Evolutionary conservation across 345 rosid genomes (phyloP).

Genomic region (Theobroma cacao): DNA sequence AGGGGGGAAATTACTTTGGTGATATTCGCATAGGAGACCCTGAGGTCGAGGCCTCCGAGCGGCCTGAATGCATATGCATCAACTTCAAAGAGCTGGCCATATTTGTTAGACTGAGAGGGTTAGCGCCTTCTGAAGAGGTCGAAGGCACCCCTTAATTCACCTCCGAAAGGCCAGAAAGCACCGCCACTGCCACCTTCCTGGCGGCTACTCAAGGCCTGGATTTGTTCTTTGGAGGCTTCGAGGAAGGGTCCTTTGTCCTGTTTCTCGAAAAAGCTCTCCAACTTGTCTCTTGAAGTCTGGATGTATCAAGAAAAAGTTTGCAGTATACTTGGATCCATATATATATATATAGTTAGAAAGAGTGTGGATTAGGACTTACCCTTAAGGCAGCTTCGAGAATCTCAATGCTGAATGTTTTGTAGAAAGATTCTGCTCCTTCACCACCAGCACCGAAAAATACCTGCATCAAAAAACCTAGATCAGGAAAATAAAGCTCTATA

Average conservation of each 20-base stretch:
- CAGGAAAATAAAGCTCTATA: background rate
- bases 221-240: slow-evolving; percentile 38
- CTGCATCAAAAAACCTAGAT: slow-evolving; percentile 14
- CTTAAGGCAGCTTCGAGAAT: slow-evolving; percentile 51
- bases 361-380: slow-evolving; percentile 19
- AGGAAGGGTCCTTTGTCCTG: slow-evolving; percentile 36
- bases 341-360: no score
- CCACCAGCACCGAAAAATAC: slow-evolving; percentile 34
- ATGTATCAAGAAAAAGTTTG: background rate
- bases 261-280: slow-evolving; percentile 33
- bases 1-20: slow-evolving; percentile 26
- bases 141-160: slow-evolving; percentile 21
- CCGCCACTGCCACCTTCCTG: slow-evolving; percentile 16
- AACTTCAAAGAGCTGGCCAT: slow-evolving; percentile 36
- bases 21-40: slow-evolving; percentile 34
- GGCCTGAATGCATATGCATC: slow-evolving; percentile 20
- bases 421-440: slow-evolving; percentile 34
- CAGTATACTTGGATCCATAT: no score
- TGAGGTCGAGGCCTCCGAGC: slow-evolving; percentile 27
- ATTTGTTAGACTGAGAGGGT: slow-evolving; percentile 31
- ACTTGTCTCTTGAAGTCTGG: slow-evolving; percentile 33
- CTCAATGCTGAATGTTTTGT: slow-evolving; percentile 41
- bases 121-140: slow-evolving; percentile 25
- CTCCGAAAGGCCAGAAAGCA: slow-evolving; percentile 39
- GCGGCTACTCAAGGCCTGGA: slow-evolving; percentile 30